Evolutionary conservation across 352 stramenopile species (phyloP).

Genomic region (Phytophthora tentaculata): DNA sequence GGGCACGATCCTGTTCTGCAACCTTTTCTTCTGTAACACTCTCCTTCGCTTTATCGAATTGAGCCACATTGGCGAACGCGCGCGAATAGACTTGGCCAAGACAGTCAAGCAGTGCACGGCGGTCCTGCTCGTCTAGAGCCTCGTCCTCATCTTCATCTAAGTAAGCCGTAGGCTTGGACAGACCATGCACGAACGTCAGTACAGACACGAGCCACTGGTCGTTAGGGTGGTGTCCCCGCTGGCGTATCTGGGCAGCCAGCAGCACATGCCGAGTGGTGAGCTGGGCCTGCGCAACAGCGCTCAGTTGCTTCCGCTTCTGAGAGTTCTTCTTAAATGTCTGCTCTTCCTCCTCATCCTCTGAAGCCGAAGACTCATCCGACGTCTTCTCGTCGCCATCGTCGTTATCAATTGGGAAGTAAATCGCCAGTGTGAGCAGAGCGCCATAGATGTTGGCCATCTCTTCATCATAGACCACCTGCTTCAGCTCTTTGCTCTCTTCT

Average conservation of each 20-base stretch:
- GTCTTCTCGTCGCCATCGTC: conserved; percentile 43
- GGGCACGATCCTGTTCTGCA: conserved; percentile 23
- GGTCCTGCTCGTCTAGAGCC: conserved; percentile 33
- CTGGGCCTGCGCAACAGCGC: conserved; percentile 43
- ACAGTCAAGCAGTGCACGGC: conserved; percentile 51
- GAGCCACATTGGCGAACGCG: conserved; percentile 38
- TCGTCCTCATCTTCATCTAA: conserved; percentile 54
- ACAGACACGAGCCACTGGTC: conserved; percentile 53
- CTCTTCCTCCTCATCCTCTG: conserved; percentile 39
- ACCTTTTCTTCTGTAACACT: conserved; percentile 22
- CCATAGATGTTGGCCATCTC: conserved; percentile 66
- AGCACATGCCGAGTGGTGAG: conserved; percentile 43
- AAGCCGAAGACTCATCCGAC: conserved; percentile 50
- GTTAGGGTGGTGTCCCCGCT: conserved; percentile 28
- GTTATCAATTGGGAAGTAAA: conserved; percentile 57
- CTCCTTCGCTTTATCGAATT: conserved; percentile 36
- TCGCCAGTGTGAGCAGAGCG: conserved; percentile 45
- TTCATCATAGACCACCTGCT: conserved; percentile 40
- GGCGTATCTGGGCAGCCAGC: conserved; percentile 50
- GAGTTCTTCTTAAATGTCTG: conserved; percentile 5
- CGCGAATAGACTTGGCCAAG: conserved; percentile 59
- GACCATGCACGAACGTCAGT: conserved; percentile 45
- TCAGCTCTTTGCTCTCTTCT: conserved; percentile 35
- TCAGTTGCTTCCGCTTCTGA: conserved; percentile 21
- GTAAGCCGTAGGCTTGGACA: conserved; percentile 52